Evolutionary conservation across 305 asterid genomes (phyloP), one percentile per base, ranked within the genome.

Genomic region (Fraxinus sp.): DNA sequence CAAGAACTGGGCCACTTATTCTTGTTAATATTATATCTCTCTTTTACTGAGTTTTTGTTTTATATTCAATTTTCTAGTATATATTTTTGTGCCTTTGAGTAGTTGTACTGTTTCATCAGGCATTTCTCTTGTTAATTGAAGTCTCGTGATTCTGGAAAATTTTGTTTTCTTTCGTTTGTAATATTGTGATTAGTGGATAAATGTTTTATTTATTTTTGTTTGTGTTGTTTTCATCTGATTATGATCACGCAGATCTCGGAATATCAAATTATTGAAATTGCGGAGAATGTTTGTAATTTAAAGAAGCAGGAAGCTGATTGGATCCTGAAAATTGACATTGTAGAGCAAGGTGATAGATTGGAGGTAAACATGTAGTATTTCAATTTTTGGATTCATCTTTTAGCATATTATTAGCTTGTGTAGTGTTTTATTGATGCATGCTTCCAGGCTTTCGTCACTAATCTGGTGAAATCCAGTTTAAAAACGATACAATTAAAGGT

Each of bases 281-380:
- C 98, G 16, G 99, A 97, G 95, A 94, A 97, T 89, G 91, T 93
- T 8, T 97, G 99, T 85, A 94, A 97, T 91, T 83, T 94, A 92
- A 97, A 97, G 97, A 97, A 94, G 85, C 85, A 84, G 52, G 99
- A 97, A 90, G 98, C 98, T 87, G 99, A 94, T 87, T 97, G 99
- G 99, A 94, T 97, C 76, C 98, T 97, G 70, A 97, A 93, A 87
- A 92, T 94, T 84, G 99, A 94, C 84, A 92, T 97, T 80, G 96
- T 91, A 35, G 98, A 97, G 89, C 81, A 93, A 90, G 97, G 93
- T 78, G 94, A 93, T 85, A 89, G 82, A 78, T 88, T 96, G 82
- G 89, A 94, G 97, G 98, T 93, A 91, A 87, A 49, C 18, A 2
- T 57, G 52, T 16, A 0, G 6, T 28, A 6, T 76, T 33, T 44